These are phyloP conservation scores for Sideroxylon spinosum DNA, from an alignment of 179 eudicot species.

Conservation along the genomic window DNA sequence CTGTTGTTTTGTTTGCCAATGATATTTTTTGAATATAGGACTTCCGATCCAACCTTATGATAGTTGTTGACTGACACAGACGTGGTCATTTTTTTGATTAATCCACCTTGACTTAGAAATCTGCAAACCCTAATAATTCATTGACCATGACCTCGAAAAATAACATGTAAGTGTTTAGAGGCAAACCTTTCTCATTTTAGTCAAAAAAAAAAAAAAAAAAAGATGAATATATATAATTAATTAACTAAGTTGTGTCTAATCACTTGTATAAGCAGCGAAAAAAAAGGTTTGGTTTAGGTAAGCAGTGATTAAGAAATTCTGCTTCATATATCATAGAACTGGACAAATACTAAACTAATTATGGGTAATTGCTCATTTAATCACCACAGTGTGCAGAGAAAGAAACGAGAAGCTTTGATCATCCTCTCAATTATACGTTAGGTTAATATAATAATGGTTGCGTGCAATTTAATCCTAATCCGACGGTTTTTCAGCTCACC, in stretches of 20 bases:
- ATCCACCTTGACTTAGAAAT: not conserved
- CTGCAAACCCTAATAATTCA: not conserved
- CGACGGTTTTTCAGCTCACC: no score
- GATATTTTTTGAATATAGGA: not conserved
- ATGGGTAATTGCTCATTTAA: not conserved
- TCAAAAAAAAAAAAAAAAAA: not conserved
- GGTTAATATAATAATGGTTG: not conserved
- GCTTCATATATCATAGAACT: not conserved
- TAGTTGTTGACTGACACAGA: not conserved
- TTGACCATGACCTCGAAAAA: not conserved
- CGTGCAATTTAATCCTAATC: not conserved
- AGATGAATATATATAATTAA: not conserved
- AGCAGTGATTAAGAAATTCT: conserved; percentile 6
- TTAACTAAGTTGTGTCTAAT: conserved; percentile 15
- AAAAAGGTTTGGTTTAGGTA: not conserved
- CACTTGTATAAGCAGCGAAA: not conserved
- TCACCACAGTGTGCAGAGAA: not conserved
- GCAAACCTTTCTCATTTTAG: not conserved
- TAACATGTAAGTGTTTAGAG: not conserved
- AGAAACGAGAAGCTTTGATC: not conserved
- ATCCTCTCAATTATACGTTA: not conserved
- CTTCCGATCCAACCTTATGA: not conserved
- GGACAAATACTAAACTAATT: not conserved
- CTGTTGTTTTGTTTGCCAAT: not conserved
- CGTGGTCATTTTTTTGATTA: not conserved